Conservation (phyloP, 2,329 filamentous ascomycete species). For the Phoma sp. region DNA sequence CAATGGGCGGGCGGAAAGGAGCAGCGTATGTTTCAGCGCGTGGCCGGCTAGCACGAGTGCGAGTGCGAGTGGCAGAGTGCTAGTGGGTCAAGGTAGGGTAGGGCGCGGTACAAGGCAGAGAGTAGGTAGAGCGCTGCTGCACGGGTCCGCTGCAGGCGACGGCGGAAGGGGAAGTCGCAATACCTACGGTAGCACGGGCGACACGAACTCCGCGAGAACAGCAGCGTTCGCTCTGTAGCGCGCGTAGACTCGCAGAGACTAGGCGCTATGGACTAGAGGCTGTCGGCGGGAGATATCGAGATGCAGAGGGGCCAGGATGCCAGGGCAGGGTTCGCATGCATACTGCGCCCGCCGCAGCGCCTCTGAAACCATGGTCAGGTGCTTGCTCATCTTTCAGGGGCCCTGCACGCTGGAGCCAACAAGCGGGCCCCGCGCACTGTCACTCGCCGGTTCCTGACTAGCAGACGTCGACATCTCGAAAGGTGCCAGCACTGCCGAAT, state of each 20-base stretch:
- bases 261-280: not conserved
- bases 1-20: conserved; percentile 27
- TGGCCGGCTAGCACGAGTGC: conserved; percentile 1
- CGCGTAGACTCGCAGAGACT: not conserved
- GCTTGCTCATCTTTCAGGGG: conserved; percentile 4
- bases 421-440: conserved; percentile 11
- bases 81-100: conserved; percentile 4
- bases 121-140: conserved; percentile 6
- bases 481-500: conserved; percentile 6
- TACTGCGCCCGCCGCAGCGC: conserved; percentile 9
- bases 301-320: conserved; percentile 4
- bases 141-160: conserved; percentile 11
- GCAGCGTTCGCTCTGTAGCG: conserved; percentile 6
- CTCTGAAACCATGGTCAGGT: conserved; percentile 26
- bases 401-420: not conserved
- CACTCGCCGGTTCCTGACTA: conserved; percentile 16
- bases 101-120: not conserved
- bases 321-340: conserved; percentile 21
- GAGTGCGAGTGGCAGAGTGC: no score
- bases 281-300: not conserved
- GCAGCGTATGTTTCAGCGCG: conserved; percentile 31
- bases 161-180: conserved; percentile 11
- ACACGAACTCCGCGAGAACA: conserved; percentile 2
- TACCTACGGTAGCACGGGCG: not conserved
- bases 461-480: conserved; percentile 4